Base-by-base conservation (phyloP, 257 asterid genomes). In the Solanum chiquidenum region DNA sequence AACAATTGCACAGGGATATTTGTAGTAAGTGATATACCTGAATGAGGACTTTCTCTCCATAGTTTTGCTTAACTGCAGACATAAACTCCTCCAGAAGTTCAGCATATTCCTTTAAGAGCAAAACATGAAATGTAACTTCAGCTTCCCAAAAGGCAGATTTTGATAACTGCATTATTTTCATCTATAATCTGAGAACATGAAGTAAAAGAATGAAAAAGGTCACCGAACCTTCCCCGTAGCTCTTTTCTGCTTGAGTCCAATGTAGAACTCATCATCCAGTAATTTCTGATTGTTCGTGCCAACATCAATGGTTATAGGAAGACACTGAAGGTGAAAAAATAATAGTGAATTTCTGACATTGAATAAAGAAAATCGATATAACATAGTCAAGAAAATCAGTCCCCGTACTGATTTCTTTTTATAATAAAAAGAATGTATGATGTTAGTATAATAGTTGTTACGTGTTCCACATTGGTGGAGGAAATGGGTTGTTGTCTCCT, bases 51-150 rank as follows among this genome's bases (percentile, higher is more conserved):
- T 94, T 96, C 93, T 96, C 99, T 74, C 99, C 98, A 14, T 94
- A 96, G 90, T 94, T 94, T 74, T 95, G 97, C 91, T 96, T 96
- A 49, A 94, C 98, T 42, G 98, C 98, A 64, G 92, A 31, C 98
- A 96, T 94, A 91, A 96, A 95, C 92, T 96, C 99, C 72, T 94
- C 96, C 58, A 96, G 92, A 88, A 96, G 94, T 89, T 95, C 98
- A 21, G 93, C 92, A 73, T 96, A 96, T 90, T 96, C 99, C 98
- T 95, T 87, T 72, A 88, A 77, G 55, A 52, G 77, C 88, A 85
- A 23, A 49, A 40, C 83, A 68, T 40, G 62, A 89, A 58, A 69
- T 73, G 72, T 71, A 44, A 46, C 31, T 89, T 89, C 85, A 90
- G 52, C 60, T 29, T 80, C 87, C 38, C 31, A 7, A 84, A 87